phyloP scores from a whole-genome alignment of 139 green algal species.

The Picochlorum sp. region DNA sequence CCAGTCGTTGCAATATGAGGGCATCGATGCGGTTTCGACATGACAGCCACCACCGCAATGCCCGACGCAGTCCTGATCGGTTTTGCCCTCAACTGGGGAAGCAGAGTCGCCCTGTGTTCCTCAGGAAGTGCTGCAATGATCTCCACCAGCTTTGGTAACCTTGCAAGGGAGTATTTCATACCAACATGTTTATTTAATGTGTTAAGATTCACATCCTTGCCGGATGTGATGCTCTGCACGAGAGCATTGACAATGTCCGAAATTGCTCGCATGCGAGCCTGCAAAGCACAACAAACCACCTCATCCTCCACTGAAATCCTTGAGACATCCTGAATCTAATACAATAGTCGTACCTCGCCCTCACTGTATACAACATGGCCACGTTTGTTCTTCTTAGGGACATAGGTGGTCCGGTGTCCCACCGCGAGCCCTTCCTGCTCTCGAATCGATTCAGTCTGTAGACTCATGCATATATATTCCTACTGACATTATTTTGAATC shows the following conservation, averaged over 20 bases:
- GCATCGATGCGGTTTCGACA: slow-evolving; percentile 97
- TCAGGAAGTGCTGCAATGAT: slow-evolving; percentile 95
- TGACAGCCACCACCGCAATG: slow-evolving; percentile 96
- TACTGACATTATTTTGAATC: no score
- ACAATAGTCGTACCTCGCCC: background rate
- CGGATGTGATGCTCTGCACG: slow-evolving; percentile 51
- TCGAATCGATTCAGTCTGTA: background rate
- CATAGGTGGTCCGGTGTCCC: no score
- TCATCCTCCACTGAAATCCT: background rate
- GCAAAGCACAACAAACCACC: background rate
- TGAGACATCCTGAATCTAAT: background rate
- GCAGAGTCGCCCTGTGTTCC: slow-evolving; percentile 68
- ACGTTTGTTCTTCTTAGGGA: slow-evolving; percentile 7
- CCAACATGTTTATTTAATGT: slow-evolving; percentile 49
- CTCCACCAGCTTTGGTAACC: slow-evolving; percentile 90
- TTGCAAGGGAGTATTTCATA: slow-evolving; percentile 27
- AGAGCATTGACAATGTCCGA: slow-evolving; percentile 70
- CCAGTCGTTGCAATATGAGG: slow-evolving; percentile 98
- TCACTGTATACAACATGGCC: slow-evolving; percentile 10
- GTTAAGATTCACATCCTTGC: slow-evolving; percentile 79
- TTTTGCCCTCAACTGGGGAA: slow-evolving; percentile 79
- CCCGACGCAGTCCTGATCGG: slow-evolving; percentile 87
- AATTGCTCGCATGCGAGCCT: slow-evolving; percentile 66
- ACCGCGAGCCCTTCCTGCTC: no score
- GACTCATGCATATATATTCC: background rate